Evolutionary conservation across 805 yeast genomes (phyloP).

Genomic region (Barnettozyma vustinii): DNA sequence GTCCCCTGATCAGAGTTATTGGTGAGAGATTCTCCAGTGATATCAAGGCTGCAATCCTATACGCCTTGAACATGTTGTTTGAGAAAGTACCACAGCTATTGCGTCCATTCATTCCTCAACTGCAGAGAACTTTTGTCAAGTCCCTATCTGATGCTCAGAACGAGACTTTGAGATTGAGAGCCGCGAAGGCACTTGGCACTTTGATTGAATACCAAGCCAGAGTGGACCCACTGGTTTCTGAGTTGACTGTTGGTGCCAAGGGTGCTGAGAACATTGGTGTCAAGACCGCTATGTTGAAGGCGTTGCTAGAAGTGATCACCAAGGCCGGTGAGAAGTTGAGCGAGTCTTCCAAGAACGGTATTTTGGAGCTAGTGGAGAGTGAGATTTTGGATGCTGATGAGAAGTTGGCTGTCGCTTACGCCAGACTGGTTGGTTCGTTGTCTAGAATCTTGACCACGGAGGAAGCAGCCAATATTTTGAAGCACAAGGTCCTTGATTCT

Average conservation of each 20-base stretch:
- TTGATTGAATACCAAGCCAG: conserved; percentile 87
- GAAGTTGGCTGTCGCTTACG: conserved; percentile 68
- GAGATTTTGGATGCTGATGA: conserved; percentile 54
- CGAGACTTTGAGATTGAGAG: conserved; percentile 70
- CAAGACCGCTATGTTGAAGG: conserved; percentile 79
- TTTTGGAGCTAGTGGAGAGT: conserved; percentile 69
- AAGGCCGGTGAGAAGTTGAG: conserved; percentile 76
- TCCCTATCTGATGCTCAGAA: conserved; percentile 75
- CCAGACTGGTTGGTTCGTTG: conserved; percentile 71
- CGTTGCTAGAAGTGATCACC: conserved; percentile 72
- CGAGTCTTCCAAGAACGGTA: conserved; percentile 62
- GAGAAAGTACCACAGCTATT: conserved; percentile 82
- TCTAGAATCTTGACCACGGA: conserved; percentile 59
- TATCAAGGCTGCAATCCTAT: conserved; percentile 89
- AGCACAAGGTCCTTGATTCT: conserved; percentile 49
- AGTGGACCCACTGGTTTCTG: conserved; percentile 87
- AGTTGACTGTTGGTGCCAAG: conserved; percentile 71
- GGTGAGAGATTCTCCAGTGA: conserved; percentile 93
- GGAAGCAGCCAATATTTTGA: conserved; percentile 58
- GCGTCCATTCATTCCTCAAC: conserved; percentile 94
- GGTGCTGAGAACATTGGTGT: conserved; percentile 63
- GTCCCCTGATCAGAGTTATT: conserved; percentile 95
- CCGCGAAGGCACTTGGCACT: conserved; percentile 86
- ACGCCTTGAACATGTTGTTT: conserved; percentile 75
- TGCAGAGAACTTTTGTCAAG: conserved; percentile 94